Evolutionary conservation across 805 yeast genomes (phyloP).

Genomic region (Zygoascus tannicola): DNA sequence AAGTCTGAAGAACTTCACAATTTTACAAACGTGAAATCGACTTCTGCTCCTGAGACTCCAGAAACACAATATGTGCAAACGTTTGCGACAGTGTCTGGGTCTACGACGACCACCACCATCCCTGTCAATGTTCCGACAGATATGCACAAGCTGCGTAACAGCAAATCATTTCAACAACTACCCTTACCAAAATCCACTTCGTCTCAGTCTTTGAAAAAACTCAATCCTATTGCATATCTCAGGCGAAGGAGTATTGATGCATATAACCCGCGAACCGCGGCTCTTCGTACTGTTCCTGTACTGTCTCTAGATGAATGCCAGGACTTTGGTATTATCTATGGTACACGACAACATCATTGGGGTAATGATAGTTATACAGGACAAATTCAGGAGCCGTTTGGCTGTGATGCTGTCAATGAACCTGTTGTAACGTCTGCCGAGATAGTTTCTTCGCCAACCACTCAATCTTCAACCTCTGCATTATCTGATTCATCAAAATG

Average conservation of each 20-base stretch:
- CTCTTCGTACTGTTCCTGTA: conserved; percentile 13
- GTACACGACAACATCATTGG: conserved; percentile 45
- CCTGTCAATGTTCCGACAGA: too few relatives aligned
- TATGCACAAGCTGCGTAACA: background rate
- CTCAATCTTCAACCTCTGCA: background rate
- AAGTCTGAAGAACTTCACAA: background rate
- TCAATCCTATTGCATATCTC: conserved; percentile 17
- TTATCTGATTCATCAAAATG: conserved; percentile 8
- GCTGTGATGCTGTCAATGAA: conserved; percentile 28
- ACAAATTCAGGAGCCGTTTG: background rate
- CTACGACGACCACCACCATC: too few relatives aligned
- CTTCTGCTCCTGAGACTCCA: too few relatives aligned
- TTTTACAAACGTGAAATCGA: too few relatives aligned
- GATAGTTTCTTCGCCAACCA: background rate
- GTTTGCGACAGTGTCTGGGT: too few relatives aligned
- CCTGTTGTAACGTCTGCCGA: background rate
- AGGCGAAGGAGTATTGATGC: conserved; percentile 9
- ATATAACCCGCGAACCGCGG: background rate
- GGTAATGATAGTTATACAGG: conserved; percentile 21
- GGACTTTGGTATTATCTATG: conserved; percentile 30
- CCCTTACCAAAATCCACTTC: conserved; percentile 1
- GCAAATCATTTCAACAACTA: conserved; percentile 14
- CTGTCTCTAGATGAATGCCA: conserved; percentile 16
- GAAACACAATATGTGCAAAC: too few relatives aligned
- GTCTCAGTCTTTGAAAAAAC: conserved; percentile 13